These are phyloP conservation scores for Phytophthora rubi DNA, from an alignment of 352 stramenopile species.

Conservation along the genomic window DNA sequence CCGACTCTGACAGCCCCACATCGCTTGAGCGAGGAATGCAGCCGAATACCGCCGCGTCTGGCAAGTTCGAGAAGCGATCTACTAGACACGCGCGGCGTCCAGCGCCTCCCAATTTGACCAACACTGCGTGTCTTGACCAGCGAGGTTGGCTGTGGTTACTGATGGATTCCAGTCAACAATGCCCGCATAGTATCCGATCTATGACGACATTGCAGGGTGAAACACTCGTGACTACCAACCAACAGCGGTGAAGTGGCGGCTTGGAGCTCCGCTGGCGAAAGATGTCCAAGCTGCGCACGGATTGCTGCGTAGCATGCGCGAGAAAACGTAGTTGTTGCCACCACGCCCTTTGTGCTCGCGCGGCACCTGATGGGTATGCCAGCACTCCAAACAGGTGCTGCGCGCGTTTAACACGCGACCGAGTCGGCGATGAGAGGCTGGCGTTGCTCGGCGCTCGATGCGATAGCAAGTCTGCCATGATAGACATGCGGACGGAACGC, in stretches of 20 bases:
- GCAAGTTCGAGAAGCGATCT: constrained; percentile 4
- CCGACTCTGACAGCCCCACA: background rate
- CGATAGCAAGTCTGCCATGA: background rate
- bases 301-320: background rate
- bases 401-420: constrained; percentile 3
- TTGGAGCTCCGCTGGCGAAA: background rate
- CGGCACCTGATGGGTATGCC: constrained; percentile 3
- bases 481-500: constrained; percentile 2
- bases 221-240: background rate
- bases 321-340: background rate
- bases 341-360: background rate
- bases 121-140: constrained; percentile 1
- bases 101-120: constrained; percentile 5
- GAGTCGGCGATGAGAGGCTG: constrained; percentile 2
- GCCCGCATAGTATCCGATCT: background rate
- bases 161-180: background rate
- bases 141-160: background rate
- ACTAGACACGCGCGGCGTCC: constrained; percentile 1
- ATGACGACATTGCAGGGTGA: background rate
- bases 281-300: background rate
- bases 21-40: constrained; percentile 2
- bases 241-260: background rate
- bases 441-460: background rate
- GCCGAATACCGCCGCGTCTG: background rate
- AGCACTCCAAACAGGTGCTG: background rate